phyloP scores from a whole-genome alignment of 106 monocot species.

The Acanthochlamys bracteata region DNA sequence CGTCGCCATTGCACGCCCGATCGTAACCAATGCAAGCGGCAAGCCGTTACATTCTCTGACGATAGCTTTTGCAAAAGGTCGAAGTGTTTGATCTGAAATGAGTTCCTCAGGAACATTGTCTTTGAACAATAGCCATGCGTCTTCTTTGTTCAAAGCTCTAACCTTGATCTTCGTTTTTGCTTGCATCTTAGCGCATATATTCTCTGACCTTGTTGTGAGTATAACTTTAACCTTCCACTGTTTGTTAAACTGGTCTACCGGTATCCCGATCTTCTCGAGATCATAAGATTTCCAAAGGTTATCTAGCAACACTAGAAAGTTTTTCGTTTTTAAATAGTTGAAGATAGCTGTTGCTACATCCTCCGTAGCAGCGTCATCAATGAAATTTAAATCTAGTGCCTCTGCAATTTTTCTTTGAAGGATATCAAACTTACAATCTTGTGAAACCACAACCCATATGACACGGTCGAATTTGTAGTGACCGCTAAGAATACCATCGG shows the following conservation, averaged over 20 bases:
- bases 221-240: slow-evolving; percentile 16
- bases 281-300: slow-evolving; percentile 25
- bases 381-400: neutral
- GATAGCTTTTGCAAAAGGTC: slow-evolving; percentile 12
- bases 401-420: neutral
- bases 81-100: slow-evolving; percentile 3
- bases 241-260: neutral
- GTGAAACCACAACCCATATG: neutral
- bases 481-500: neutral
- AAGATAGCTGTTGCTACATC: neutral
- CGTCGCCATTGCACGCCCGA: slow-evolving; percentile 18
- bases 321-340: slow-evolving; percentile 17
- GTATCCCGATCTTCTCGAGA: slow-evolving; percentile 18
- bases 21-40: slow-evolving; percentile 26
- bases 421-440: neutral
- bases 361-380: neutral
- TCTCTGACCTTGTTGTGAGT: slow-evolving; percentile 19
- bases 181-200: slow-evolving; percentile 19
- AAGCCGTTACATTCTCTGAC: slow-evolving; percentile 23
- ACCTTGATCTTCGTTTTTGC: slow-evolving; percentile 17
- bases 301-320: slow-evolving; percentile 20
- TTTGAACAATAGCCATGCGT: slow-evolving; percentile 24
- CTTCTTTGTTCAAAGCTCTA: slow-evolving; percentile 1
- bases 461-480: neutral
- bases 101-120: slow-evolving; percentile 16